A percentile compares a stretch with the other conserved stretches of the same genome.
Evolutionary conservation across 805 yeast species (phyloP).

Genomic region (Kregervanrija pseudodelftensis): DNA sequence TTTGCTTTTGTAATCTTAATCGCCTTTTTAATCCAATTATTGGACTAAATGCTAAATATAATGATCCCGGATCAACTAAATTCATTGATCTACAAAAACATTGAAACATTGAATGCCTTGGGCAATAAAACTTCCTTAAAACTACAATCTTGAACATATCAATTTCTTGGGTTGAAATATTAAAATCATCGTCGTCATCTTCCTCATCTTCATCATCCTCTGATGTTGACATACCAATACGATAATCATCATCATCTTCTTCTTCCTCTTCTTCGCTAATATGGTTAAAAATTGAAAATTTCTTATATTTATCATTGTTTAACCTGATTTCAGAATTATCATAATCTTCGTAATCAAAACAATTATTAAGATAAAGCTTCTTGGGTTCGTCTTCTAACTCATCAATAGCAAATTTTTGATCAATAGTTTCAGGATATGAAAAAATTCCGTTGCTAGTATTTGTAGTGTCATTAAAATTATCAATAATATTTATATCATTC

Average conservation of each 20-base stretch:
- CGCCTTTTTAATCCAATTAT: conserved; percentile 6
- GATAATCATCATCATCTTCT: conserved; percentile 9
- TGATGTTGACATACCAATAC: conserved; percentile 1
- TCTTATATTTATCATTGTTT: not conserved
- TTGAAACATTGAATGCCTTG: conserved; percentile 22
- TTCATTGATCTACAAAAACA: conserved; percentile 16
- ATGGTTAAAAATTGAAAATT: conserved; percentile 2
- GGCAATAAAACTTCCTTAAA: conserved; percentile 17
- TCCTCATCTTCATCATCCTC: conserved; percentile 3
- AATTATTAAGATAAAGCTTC: not conserved
- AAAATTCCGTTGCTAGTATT: not conserved
- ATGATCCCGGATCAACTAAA: conserved; percentile 8
- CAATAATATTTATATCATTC: conserved; percentile 6
- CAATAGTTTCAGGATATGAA: not conserved
- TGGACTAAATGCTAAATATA: conserved; percentile 13
- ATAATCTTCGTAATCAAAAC: conserved; percentile 1
- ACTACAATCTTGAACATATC: conserved; percentile 21
- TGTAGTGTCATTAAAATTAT: not conserved
- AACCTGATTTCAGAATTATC: not conserved
- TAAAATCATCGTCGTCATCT: conserved; percentile 10
- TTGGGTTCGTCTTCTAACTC: conserved; percentile 8
- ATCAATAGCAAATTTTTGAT: conserved; percentile 5
- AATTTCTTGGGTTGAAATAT: conserved; percentile 19
- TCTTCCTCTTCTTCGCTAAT: conserved; percentile 13
- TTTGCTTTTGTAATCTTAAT: not conserved